Evolutionary conservation across 2,329 filamentous ascomycete genomes (phyloP).

Genomic region (Diaporthe aspalathi): DNA sequence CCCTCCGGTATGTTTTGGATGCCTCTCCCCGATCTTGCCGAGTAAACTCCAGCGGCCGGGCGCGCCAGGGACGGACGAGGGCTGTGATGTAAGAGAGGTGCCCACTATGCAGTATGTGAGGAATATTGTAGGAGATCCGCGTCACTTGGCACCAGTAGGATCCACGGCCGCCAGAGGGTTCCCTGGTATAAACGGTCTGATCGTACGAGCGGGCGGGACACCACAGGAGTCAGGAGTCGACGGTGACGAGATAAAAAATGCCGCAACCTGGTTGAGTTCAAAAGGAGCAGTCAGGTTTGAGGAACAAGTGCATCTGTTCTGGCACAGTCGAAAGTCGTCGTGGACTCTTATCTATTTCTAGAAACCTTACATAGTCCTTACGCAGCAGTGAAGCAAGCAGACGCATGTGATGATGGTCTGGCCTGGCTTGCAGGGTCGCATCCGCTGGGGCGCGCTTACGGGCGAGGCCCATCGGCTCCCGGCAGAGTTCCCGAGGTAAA

Average conservation of each 20-base stretch:
- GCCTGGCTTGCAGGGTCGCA: neutral
- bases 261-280: neutral
- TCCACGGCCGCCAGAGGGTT: slow-evolving; percentile 22
- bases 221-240: slow-evolving; percentile 22
- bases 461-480: slow-evolving; percentile 1
- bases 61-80: neutral
- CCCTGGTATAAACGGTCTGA: slow-evolving; percentile 11
- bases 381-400: neutral
- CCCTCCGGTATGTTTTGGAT: slow-evolving; percentile 11
- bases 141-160: slow-evolving; percentile 23
- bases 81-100: slow-evolving; percentile 22
- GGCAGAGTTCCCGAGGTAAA: slow-evolving; percentile 34
- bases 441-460: slow-evolving; percentile 1
- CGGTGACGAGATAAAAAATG: slow-evolving; percentile 22
- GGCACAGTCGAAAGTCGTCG: neutral
- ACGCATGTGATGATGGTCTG: slow-evolving; percentile 31
- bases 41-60: slow-evolving; percentile 25
- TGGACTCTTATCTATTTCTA: slow-evolving; percentile 4
- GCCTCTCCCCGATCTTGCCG: slow-evolving; percentile 17
- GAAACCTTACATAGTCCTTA: neutral
- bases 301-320: too few relatives aligned
- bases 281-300: neutral
- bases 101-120: neutral
- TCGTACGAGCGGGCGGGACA: slow-evolving; percentile 17
- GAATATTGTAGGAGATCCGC: slow-evolving; percentile 10